Base-by-base conservation (phyloP, 306 rosid genomes). In the Begonia loranthoides region DNA sequence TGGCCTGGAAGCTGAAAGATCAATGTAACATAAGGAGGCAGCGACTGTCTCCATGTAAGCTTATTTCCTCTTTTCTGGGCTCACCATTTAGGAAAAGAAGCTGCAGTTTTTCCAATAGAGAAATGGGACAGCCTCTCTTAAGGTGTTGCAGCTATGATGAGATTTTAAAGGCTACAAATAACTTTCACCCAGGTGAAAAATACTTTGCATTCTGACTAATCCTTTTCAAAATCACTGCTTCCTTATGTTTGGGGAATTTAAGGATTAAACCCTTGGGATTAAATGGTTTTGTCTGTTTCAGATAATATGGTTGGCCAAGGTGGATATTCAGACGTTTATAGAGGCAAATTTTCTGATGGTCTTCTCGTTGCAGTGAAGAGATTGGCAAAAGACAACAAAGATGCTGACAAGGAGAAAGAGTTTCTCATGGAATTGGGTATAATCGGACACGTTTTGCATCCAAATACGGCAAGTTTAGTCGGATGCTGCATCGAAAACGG, bases 401-500 rank as follows among this genome's bases (percentile, higher is more conserved):
- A 85, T 56, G 78, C 83, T 21, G 80, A 74, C 66, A 85, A 90
- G 69, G 97, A 85, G 68, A 90, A 78, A 45, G 95, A 85, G 63
- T 90, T 90, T 52, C 94, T 90, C 24, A 78, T 78, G 85, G 95
- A 90, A 64, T 54, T 90, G 28, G 97, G 95, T n/a, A 74, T 82
- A 12, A 90, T 85, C 51, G 87, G 95, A 15, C 95, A 90, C 57
- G 94, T 90, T 41, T 67, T 66, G 24, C 97, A 85, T 69, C 83
- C 95, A 16, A 86, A 90, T 52, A 90, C 97, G 0, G 92, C 94
- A 15, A 34, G 61, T 50, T 73, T 86, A 50, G 60, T 85, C 17
- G 95, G 95, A 2, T 90, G 71, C 57, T 90, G 94, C 77, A 51
- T 82, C 58, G 94, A 86, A 75, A 82, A 90, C 56, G 94, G 97